Evolutionary conservation across 2,329 filamentous ascomycete genomes (phyloP).

Genomic region (Amylocarpus encephaloides): DNA sequence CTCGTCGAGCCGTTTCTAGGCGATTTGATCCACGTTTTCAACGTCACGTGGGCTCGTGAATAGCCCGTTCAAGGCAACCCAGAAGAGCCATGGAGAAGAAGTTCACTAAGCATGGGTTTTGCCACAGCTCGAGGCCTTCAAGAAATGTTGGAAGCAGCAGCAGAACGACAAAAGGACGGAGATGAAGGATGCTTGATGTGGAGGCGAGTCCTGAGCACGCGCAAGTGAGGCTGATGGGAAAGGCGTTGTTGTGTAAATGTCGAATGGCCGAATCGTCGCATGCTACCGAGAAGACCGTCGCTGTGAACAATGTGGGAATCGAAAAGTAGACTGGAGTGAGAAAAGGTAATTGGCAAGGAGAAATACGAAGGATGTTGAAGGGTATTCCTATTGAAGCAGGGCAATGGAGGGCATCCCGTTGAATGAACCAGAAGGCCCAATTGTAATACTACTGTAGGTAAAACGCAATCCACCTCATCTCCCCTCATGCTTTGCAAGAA

Average conservation of each 20-base stretch:
- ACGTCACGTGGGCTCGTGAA: slow-evolving; percentile 20
- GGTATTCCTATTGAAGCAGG: no score
- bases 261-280: no score
- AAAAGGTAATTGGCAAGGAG: no score
- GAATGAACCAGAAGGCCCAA: background rate
- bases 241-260: no score
- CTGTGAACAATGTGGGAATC: no score
- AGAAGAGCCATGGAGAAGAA: slow-evolving; percentile 1
- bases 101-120: slow-evolving; percentile 12
- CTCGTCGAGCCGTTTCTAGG: background rate
- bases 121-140: slow-evolving; percentile 78
- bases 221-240: no score
- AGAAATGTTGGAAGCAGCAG: slow-evolving; percentile 84
- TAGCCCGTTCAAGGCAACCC: no score
- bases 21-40: background rate
- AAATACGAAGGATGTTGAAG: no score
- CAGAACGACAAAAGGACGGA: slow-evolving; percentile 79
- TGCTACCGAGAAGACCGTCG: no score
- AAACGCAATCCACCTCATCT: background rate
- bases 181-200: slow-evolving; percentile 58
- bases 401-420: no score
- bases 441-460: background rate
- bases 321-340: no score
- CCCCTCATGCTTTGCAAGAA: background rate
- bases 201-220: no score